Base-by-base conservation (phyloP, 2,329 filamentous ascomycete genomes). In the Xylaria sp. region DNA sequence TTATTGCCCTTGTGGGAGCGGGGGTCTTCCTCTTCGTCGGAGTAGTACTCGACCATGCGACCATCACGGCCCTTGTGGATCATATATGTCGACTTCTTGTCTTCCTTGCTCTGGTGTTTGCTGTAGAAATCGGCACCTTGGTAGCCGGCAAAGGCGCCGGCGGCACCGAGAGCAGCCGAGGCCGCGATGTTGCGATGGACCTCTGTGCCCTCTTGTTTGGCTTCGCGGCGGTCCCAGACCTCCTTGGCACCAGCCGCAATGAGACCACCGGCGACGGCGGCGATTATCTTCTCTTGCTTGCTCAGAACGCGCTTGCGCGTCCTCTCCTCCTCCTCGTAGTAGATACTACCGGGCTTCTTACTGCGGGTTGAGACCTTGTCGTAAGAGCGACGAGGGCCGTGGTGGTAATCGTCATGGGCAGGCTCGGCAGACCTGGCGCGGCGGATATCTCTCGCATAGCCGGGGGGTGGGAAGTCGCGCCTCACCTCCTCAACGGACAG, bases 391-490 rank as follows among this genome's bases (percentile, higher is more conserved):
- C 69, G 72, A 63, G 76, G 74, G 67, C 87, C 84, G 67, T 88
- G 83, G 66, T 87, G 82, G 73, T 87, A 85, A 60, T 88, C 84
- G 74, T 88, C 84, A 71, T 86, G 82, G 64, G 80, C 79, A 47
- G 84, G 82, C 59, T 89, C 88, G 59, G 84, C 84, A 6, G 89
- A 91, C 70, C 88, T 84, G 69, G 89, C 82, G 61, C 89, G 85
- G 68, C 86, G 84, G 38, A 83, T 72, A 64, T 85, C 84, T 58
- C 77, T 67, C n/a, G 72, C 75, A 64, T 82, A 80, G 38, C 84
- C 87, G 5, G 89, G 89, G 6, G 92, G 91, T 33, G 92, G 92
- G 72, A 96, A 96, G 70, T 96, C 91, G 69, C 92, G 88, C 67
- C 87, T 87, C 63, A 96, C 87, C 78, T 96, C 92, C 78, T 97